Conservation (phyloP, 495 filamentous ascomycete species). For the Entonaema liquescens region DNA sequence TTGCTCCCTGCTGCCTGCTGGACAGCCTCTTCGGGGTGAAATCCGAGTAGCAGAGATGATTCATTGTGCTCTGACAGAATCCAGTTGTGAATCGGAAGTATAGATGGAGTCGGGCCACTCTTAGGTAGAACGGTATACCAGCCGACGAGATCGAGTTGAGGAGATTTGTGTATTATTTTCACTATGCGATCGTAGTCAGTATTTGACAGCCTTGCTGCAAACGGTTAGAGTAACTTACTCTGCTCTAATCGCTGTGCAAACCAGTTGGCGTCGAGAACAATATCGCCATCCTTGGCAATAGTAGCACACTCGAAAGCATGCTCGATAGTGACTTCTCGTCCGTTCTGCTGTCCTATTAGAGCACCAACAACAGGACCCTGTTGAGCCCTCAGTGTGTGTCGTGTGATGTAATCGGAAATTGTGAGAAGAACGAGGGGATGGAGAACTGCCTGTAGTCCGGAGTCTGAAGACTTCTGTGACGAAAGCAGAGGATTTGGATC, state of each 20-base stretch:
- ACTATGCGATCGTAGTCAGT: conserved; percentile 57
- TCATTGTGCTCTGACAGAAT: conserved; percentile 81
- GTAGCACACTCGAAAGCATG: conserved; percentile 86
- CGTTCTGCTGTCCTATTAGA: conserved; percentile 88
- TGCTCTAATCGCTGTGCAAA: conserved; percentile 83
- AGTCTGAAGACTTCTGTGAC: conserved; percentile 69
- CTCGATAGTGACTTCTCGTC: conserved; percentile 88
- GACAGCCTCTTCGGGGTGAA: conserved; percentile 72
- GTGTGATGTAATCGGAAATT: conserved; percentile 95
- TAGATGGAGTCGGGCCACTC: conserved; percentile 72
- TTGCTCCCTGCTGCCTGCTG: conserved; percentile 71
- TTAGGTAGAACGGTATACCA: conserved; percentile 89
- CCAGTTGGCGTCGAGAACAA: conserved; percentile 70
- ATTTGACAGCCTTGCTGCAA: background rate
- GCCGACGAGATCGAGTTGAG: conserved; percentile 86
- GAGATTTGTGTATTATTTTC: conserved; percentile 86
- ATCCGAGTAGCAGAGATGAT: conserved; percentile 84
- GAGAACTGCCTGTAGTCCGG: conserved; percentile 81
- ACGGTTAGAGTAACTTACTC: conserved; percentile 63
- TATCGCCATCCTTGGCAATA: conserved; percentile 55
- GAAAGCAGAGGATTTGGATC: conserved; percentile 55
- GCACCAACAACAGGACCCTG: conserved; percentile 83
- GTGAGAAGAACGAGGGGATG: conserved; percentile 95
- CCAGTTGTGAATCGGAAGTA: conserved; percentile 77
- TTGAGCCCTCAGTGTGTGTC: conserved; percentile 80